A percentile compares a stretch with the other conserved stretches of the same genome.
Conservation (phyloP, 2,329 filamentous ascomycete genomes). For the Cladophialophora yegresii region DNA sequence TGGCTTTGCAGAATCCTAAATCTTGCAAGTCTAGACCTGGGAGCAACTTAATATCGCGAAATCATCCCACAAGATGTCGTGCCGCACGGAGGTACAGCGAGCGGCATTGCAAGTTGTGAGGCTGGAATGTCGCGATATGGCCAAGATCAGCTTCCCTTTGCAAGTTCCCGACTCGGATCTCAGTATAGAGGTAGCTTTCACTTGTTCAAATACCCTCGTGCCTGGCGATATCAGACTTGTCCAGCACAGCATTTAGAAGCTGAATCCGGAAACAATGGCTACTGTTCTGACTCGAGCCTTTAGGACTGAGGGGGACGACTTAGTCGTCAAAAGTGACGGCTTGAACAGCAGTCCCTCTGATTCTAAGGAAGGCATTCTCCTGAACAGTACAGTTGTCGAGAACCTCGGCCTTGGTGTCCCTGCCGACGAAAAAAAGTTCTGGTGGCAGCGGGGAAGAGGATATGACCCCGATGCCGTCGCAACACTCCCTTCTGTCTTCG, state of each 20-base stretch:
- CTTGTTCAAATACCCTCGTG: not conserved
- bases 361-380: not conserved
- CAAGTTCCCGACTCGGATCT: not conserved
- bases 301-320: not conserved
- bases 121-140: not conserved
- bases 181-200: not conserved
- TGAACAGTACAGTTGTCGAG: not conserved
- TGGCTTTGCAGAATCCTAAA: not conserved
- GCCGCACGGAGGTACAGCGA: not conserved
- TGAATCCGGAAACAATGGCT: not conserved
- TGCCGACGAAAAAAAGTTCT: conserved; percentile 37
- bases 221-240: not conserved
- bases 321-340: not conserved
- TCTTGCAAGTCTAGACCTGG: not conserved
- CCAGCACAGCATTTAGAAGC: not conserved
- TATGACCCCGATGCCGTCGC: conserved; percentile 38
- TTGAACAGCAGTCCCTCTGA: not conserved
- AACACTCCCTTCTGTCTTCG: conserved; percentile 50
- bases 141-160: not conserved
- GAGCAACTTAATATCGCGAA: not conserved
- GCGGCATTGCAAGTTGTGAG: not conserved
- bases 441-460: conserved; percentile 38
- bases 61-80: conserved; percentile 2
- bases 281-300: not conserved
- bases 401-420: conserved; percentile 31